Evolutionary conservation across 1,284 basidiomycete genomes (phyloP), one percentile per base, ranked within the genome.

Genomic region (Trametes polyzona): DNA sequence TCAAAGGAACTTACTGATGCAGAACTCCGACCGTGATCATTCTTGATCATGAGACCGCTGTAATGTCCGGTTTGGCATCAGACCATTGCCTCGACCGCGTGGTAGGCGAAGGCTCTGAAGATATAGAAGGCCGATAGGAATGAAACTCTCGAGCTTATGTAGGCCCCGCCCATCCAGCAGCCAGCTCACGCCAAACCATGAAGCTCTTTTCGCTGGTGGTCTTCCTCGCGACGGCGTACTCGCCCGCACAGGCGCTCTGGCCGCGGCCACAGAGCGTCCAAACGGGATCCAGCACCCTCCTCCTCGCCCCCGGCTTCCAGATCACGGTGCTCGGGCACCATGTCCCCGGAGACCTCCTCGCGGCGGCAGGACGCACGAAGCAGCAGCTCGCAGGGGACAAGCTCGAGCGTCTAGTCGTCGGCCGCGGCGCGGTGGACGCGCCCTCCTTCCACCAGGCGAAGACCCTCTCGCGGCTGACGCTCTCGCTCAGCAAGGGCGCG

Each of bases 221-320:
- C 19, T 51, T 71, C 55, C 44, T 71, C 33, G 64, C 67, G 11
- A 52, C 48, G 26, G 59, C 58, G 8, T 52, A 57, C 55, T 47
- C 67, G 17, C 68, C 68, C 16, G 69, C 54, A 1, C 32, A 59
- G 37, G 76, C 77, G 4, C 72, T 85, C 47, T 91, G 89, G 88
- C 88, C 89, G 10, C 76, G 82, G 39, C 91, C 90, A 0, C 71
- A 75, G 12, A 68, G 67, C 3, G 69, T 88, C 43, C 58, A 74
- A 19, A 78, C 80, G 0, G 89, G 88, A 21, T 69, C 74, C 0
- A 74, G 76, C 0, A 66, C 82, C 1, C 73, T 92, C 40, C 75
- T 75, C 10, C 77, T 92, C 37, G 71, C 81, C 0, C 59, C 74
- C 1, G 60, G 58, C 40, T 90, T 87, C 65, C 58, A 68, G 55